Base-by-base conservation (phyloP, 805 yeast genomes). In the Teunomyces cretensis region DNA sequence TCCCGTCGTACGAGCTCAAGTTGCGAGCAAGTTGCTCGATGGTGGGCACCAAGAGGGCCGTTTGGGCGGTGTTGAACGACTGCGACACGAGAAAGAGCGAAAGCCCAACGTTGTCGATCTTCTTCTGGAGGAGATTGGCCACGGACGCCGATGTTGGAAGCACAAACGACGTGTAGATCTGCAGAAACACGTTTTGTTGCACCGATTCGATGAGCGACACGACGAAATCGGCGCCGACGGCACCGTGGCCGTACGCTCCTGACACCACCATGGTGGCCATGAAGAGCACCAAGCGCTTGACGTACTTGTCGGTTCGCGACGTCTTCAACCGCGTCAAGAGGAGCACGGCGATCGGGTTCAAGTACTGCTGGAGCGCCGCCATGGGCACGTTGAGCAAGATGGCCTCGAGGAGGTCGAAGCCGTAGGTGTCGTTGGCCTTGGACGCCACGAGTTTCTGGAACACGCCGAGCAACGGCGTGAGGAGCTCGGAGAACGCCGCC, bases 381-480 rank as follows among this genome's bases (percentile, higher is more conserved):
- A 80, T 54, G 5, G 88, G 83, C 37, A 89, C 67, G 47, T 75
- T 65, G 35, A 80, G 57, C 35, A 92, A 63, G 40, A 94, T 83
- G 2, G 76, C 69, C 60, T 87, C 91, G 37, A 94, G 67, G 35
- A 94, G 69, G 45, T 94, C 98, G 64, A 94, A 86, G 1, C 97
- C 98, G 56, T 81, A 77, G 31, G 68, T 67, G 56, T 94, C 98
- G 56, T 89, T 85, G 12, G 81, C 76, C 53, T 85, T 86, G 0
- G 97, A 88, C 1, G 97, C 82, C 42, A 94, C 81, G 52, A 94
- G 72, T 62, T 91, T 89, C 68, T 95, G 99, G 74, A 88, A 95
- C n/a, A 94, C 96, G 32, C 99, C 99, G 33, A 94, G 71, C 26
- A 94, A 78, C 2, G 97, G 96, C 30, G 86, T 79, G 33, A 89